These are phyloP conservation scores for Wilcoxina mikolae DNA, from an alignment of 495 filamentous ascomycete genomes.

Conservation along the genomic window DNA sequence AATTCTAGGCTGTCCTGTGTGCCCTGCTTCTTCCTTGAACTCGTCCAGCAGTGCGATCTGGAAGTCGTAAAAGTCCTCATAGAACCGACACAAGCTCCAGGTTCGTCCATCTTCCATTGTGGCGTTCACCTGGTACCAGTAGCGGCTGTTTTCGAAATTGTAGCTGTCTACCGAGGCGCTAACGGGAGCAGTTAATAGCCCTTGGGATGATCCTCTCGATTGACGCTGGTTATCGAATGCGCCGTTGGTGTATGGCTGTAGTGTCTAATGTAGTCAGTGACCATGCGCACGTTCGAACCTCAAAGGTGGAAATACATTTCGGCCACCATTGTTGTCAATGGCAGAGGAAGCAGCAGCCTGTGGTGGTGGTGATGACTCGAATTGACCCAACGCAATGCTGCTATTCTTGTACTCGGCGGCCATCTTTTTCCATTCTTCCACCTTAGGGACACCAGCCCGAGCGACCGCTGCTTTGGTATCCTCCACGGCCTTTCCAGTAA, in stretches of 20 bases:
- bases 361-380: constrained; percentile 40
- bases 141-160: constrained; percentile 93
- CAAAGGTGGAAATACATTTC: constrained; percentile 17
- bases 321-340: constrained; percentile 16
- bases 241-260: constrained; percentile 13
- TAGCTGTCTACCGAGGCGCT: constrained; percentile 80
- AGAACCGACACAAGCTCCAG: constrained; percentile 86
- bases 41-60: constrained; percentile 89
- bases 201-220: constrained; percentile 1
- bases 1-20: constrained; percentile 59
- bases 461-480: constrained; percentile 78
- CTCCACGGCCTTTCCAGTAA: constrained; percentile 60
- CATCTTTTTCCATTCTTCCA: constrained; percentile 99
- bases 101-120: constrained; percentile 77
- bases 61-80: constrained; percentile 98
- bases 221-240: constrained; percentile 8
- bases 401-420: constrained; percentile 98
- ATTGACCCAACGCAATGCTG: constrained; percentile 86
- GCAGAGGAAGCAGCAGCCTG: constrained; percentile 18
- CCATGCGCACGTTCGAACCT: too few species aligned
- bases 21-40: constrained; percentile 85
- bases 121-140: constrained; percentile 95
- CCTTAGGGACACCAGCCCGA: constrained; percentile 83
- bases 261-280: constrained; percentile 17
- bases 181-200: constrained; percentile 38